phyloP scores from a whole-genome alignment of 306 rosid species.

The Begonia masoniana region DNA sequence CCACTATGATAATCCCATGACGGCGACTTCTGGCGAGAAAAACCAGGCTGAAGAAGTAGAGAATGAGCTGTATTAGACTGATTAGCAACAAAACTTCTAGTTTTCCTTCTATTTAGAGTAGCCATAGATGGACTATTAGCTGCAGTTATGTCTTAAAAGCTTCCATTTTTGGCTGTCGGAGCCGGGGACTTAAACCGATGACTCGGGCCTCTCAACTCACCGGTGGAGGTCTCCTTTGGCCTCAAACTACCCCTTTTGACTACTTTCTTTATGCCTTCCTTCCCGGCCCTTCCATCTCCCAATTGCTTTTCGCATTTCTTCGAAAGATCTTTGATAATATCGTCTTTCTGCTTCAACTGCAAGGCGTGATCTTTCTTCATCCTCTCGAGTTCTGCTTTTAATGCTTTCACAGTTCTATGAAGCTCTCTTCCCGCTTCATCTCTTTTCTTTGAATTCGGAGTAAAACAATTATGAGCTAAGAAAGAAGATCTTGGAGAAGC shows the following conservation, averaged over 20 bases:
- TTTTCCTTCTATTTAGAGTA: slow-evolving; percentile 71
- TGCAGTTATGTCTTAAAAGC: slow-evolving; percentile 93
- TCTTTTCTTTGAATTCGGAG: too few relatives aligned
- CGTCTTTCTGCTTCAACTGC: slow-evolving; percentile 70
- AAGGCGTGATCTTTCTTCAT: slow-evolving; percentile 52
- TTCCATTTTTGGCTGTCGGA: slow-evolving; percentile 75
- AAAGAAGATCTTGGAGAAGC: too few relatives aligned
- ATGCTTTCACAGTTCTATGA: slow-evolving; percentile 41
- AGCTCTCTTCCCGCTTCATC: too few relatives aligned
- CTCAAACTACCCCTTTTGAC: slow-evolving; percentile 40
- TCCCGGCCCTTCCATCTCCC: too few relatives aligned
- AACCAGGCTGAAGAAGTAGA: slow-evolving; percentile 98
- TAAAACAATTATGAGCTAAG: too few relatives aligned
- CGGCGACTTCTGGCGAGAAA: too few relatives aligned
- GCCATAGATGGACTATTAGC: slow-evolving; percentile 67
- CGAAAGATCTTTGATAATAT: slow-evolving; percentile 49
- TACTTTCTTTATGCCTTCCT: too few relatives aligned
- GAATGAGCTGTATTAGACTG: slow-evolving; percentile 50
- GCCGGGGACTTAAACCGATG: slow-evolving; percentile 78
- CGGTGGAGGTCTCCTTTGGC: slow-evolving; percentile 47
- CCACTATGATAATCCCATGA: too few relatives aligned
- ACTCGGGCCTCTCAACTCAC: slow-evolving; percentile 64
- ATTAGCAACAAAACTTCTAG: too few relatives aligned
- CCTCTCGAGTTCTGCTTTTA: slow-evolving; percentile 69
- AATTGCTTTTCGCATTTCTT: slow-evolving; percentile 35